These are phyloP conservation scores for Lepiota venenata DNA, from an alignment of 768 basidiomycete species.

Conservation along the genomic window DNA sequence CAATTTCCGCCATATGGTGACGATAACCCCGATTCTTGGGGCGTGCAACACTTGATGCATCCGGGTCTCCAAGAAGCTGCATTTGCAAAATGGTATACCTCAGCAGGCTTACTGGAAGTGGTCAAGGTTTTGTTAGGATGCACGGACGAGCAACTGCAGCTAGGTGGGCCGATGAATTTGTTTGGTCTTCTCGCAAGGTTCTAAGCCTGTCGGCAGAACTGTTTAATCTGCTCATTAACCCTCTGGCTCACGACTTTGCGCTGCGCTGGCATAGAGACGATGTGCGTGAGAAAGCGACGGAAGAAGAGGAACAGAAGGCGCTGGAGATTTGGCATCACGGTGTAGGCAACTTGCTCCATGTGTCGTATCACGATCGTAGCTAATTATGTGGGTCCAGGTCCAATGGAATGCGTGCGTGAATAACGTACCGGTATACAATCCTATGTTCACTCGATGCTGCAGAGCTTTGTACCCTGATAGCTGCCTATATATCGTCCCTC, in stretches of 20 bases:
- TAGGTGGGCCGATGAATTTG: constrained; percentile 47
- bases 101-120: constrained; percentile 39
- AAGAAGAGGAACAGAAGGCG: constrained; percentile 57
- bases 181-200: background rate
- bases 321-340: constrained; percentile 63
- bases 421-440: background rate
- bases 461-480: constrained; percentile 68
- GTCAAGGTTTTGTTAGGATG: constrained; percentile 53
- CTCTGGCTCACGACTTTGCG: constrained; percentile 59
- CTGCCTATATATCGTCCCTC: constrained; percentile 70
- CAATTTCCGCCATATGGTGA: constrained; percentile 74
- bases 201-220: constrained; percentile 42
- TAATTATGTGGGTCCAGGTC: constrained; percentile 35
- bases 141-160: constrained; percentile 56
- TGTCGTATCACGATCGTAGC: background rate
- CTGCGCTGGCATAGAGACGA: constrained; percentile 82
- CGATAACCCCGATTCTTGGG: constrained; percentile 68
- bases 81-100: constrained; percentile 70
- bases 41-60: constrained; percentile 82
- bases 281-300: constrained; percentile 51
- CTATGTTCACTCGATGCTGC: background rate
- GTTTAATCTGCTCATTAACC: constrained; percentile 77
- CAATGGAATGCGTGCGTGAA: constrained; percentile 77
- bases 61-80: constrained; percentile 57
- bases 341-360: constrained; percentile 33